Conservation (phyloP, 78 protist species). For the Dictyostelium firmibasis region DNA sequence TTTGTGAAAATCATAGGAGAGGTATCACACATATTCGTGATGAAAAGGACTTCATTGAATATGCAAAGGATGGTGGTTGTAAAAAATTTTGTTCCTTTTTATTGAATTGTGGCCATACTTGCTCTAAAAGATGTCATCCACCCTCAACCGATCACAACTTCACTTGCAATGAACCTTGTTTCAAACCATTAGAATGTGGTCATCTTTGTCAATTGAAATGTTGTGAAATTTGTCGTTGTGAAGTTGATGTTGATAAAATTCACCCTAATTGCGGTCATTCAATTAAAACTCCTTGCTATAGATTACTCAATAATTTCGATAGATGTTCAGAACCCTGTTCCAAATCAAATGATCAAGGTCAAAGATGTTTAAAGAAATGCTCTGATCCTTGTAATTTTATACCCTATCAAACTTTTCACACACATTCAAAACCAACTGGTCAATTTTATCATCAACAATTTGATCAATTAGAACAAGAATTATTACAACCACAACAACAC, state of each 20-base stretch:
- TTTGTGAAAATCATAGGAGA: neutral
- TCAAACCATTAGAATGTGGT: constrained; percentile 27
- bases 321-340: neutral
- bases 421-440: neutral
- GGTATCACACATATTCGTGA: neutral
- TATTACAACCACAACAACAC: neutral
- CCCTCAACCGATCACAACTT: constrained; percentile 50
- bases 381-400: neutral
- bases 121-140: neutral
- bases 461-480: neutral
- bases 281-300: neutral
- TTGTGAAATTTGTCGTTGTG: constrained; percentile 24
- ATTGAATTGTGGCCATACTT: constrained; percentile 3
- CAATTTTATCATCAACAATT: neutral
- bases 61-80: neutral
- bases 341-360: neutral
- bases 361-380: neutral
- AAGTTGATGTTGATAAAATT: neutral
- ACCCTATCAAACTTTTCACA: neutral
- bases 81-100: neutral
- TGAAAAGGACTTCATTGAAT: neutral
- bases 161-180: constrained; percentile 74
- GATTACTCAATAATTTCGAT: neutral
- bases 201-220: constrained; percentile 42
- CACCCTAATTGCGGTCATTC: constrained; percentile 1